Conservation (phyloP, 2,329 filamentous ascomycete genomes). For the Fusarium nematophilum region DNA sequence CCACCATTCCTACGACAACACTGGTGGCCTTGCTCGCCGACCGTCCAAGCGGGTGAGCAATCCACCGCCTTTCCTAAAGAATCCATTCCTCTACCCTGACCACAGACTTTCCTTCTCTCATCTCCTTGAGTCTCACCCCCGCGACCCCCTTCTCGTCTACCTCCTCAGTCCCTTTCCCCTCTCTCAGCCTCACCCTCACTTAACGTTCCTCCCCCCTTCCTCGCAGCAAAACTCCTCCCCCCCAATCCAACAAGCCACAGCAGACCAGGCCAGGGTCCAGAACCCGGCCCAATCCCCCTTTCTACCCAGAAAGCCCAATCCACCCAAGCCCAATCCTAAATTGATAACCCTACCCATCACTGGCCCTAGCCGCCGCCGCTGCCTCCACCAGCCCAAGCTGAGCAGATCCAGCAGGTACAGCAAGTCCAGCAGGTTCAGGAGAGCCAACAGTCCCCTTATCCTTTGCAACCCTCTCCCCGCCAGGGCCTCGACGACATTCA, state of each 20-base stretch:
- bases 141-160: conserved; percentile 8
- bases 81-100: conserved; percentile 48
- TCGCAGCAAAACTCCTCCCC: conserved; percentile 24
- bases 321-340: conserved; percentile 38
- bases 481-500: conserved; percentile 57
- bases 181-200: conserved; percentile 26
- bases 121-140: conserved; percentile 30
- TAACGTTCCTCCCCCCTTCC: conserved; percentile 22
- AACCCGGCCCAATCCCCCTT: conserved; percentile 38
- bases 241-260: conserved; percentile 34
- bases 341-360: conserved; percentile 31
- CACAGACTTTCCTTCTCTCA: conserved; percentile 12
- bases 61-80: conserved; percentile 55
- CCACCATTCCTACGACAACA: conserved; percentile 59
- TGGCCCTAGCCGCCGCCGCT: conserved; percentile 31
- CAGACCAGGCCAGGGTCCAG: conserved; percentile 29
- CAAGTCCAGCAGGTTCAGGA: conserved; percentile 48
- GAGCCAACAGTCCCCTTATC: conserved; percentile 47
- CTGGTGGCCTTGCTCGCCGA: conserved; percentile 61
- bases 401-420: conserved; percentile 36
- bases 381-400: conserved; percentile 30
- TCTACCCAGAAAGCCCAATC: conserved; percentile 34
- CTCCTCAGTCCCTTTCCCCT: conserved; percentile 20
- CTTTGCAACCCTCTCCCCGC: conserved; percentile 57
- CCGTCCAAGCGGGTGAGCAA: conserved; percentile 69